Conservation (phyloP, 2,329 filamentous ascomycete species). For the Knufia petricola region DNA sequence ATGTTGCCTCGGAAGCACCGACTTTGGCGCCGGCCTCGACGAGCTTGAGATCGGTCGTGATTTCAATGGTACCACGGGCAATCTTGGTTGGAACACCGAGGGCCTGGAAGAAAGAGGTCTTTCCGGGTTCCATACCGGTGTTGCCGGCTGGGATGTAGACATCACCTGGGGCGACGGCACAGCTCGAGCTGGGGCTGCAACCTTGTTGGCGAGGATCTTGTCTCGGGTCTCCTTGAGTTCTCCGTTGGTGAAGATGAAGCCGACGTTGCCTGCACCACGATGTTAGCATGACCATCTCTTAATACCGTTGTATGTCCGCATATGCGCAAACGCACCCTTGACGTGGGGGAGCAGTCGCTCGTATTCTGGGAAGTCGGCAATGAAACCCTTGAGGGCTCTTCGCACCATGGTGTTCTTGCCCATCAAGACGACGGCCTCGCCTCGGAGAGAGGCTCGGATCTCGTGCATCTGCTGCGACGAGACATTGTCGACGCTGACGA, state of each 20-base stretch:
- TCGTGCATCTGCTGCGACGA: slow-evolving; percentile 99
- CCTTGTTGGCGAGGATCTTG: slow-evolving; percentile 93
- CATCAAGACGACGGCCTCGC: slow-evolving; percentile 92
- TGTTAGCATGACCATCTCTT: slow-evolving; percentile 12
- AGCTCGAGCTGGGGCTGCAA: slow-evolving; percentile 93
- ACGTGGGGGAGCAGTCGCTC: slow-evolving; percentile 94
- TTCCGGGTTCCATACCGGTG: slow-evolving; percentile 99
- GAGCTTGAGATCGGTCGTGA: slow-evolving; percentile 94
- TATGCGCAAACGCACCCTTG: slow-evolving; percentile 48
- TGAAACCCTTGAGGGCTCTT: slow-evolving; percentile 92
- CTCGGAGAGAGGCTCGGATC: slow-evolving; percentile 86
- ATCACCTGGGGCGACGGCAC: slow-evolving; percentile 86
- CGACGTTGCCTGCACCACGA: slow-evolving; percentile 64
- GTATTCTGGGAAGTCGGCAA: slow-evolving; percentile 86
- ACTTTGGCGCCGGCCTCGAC: slow-evolving; percentile 89
- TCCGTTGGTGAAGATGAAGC: slow-evolving; percentile 98
- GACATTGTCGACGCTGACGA: slow-evolving; percentile 86
- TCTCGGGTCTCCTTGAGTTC: slow-evolving; percentile 89
- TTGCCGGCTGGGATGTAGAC: slow-evolving; percentile 96
- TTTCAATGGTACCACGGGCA: slow-evolving; percentile 99
- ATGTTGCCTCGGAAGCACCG: slow-evolving; percentile 94
- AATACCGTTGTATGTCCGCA: slow-evolving; percentile 9
- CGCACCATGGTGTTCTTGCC: slow-evolving; percentile 99
- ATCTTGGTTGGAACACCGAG: slow-evolving; percentile 99
- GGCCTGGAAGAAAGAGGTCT: slow-evolving; percentile 99